A percentile compares a stretch with the other conserved stretches of the same genome.
phyloP scores from a whole-genome alignment of 2,329 filamentous ascomycete genomes.

The Diaporthe ampelina region DNA sequence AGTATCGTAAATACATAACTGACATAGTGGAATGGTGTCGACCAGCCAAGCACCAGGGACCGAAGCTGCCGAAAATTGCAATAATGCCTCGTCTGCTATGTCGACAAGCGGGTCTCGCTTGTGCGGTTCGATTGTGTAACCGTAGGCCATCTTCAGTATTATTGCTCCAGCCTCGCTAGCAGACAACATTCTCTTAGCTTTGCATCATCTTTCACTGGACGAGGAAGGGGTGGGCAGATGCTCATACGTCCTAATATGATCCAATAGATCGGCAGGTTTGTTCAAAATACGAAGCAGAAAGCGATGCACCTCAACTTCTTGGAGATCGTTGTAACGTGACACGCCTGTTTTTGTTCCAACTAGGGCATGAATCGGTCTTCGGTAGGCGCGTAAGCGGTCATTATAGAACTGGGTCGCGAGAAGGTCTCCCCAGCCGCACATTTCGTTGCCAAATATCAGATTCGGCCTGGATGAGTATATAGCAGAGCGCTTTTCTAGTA shows the following conservation, averaged over 20 bases:
- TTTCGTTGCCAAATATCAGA: slow-evolving; percentile 5
- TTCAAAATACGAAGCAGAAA: slow-evolving; percentile 28
- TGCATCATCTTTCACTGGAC: not conserved
- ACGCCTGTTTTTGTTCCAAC: slow-evolving; percentile 21
- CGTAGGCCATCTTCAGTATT: slow-evolving; percentile 47
- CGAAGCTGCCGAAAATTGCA: slow-evolving; percentile 47
- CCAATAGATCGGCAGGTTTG: slow-evolving; percentile 10
- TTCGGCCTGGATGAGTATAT: slow-evolving; percentile 31
- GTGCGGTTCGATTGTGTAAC: slow-evolving; percentile 50
- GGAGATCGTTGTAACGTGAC: slow-evolving; percentile 7
- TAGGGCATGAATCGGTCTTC: not conserved
- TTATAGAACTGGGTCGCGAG: not conserved
- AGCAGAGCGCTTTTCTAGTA: slow-evolving; percentile 27
- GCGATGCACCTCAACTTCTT: slow-evolving; percentile 32
- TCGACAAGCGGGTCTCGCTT: slow-evolving; percentile 49
- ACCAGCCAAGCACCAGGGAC: slow-evolving; percentile 52
- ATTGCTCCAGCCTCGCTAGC: slow-evolving; percentile 34
- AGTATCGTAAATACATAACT: not conserved
- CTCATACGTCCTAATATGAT: slow-evolving; percentile 29
- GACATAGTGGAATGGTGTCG: slow-evolving; percentile 49
- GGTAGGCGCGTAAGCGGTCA: not conserved
- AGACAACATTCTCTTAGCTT: not conserved
- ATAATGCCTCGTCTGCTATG: slow-evolving; percentile 49
- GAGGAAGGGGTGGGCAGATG: not conserved
- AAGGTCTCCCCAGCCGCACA: slow-evolving; percentile 18